Conservation (phyloP, 306 rosid genomes). For the Delonix regia region DNA sequence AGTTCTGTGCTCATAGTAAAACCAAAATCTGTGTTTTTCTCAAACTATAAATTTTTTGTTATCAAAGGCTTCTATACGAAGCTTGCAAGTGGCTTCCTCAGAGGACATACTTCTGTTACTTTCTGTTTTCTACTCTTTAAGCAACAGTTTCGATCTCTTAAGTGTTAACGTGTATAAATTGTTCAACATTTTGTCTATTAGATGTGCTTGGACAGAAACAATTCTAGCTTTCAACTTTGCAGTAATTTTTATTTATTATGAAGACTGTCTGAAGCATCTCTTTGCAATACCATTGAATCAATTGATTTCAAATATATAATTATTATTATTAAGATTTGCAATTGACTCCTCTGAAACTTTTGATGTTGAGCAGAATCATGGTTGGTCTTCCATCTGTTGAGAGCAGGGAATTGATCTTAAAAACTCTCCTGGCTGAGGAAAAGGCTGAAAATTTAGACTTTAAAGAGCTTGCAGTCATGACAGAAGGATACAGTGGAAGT, state of each 20-base stretch:
- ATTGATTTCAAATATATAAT: slow-evolving; percentile 1
- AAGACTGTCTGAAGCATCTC: background rate
- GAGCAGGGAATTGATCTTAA: slow-evolving; percentile 75
- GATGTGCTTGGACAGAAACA: background rate
- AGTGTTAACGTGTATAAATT: background rate
- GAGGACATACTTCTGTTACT: slow-evolving; percentile 8
- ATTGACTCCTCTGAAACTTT: slow-evolving; percentile 25
- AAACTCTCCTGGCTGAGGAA: slow-evolving; percentile 73
- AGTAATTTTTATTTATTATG: background rate
- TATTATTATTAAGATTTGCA: background rate
- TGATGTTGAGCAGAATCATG: slow-evolving; percentile 63
- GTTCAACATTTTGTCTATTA: background rate
- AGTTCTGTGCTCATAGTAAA: background rate
- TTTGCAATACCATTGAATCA: slow-evolving; percentile 1
- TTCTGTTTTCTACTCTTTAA: slow-evolving; percentile 2
- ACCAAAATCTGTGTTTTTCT: slow-evolving; percentile 21
- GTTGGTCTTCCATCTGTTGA: slow-evolving; percentile 82
- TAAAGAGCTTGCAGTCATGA: slow-evolving; percentile 76
- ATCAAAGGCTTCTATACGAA: background rate
- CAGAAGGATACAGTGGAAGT: slow-evolving; percentile 92
- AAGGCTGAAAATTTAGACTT: slow-evolving; percentile 65
- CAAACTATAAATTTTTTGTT: background rate
- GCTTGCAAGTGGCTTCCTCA: slow-evolving; percentile 1
- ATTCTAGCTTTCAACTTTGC: background rate
- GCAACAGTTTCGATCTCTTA: background rate